Base-by-base conservation (phyloP, 2,329 filamentous ascomycete genomes). In the Kalaharituber pfeilii region DNA sequence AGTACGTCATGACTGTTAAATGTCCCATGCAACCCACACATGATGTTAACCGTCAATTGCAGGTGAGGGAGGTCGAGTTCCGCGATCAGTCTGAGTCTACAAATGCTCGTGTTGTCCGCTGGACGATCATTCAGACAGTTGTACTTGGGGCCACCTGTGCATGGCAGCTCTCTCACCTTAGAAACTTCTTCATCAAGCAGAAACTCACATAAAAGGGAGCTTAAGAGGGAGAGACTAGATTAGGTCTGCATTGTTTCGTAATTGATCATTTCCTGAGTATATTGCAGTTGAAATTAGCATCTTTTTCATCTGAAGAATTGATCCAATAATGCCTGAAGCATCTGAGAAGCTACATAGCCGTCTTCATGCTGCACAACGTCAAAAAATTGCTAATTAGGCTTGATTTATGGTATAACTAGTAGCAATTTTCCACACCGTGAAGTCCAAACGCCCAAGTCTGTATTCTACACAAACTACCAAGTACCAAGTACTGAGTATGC, bases 121-220 rank as follows among this genome's bases (percentile, higher is more conserved):
- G 91, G 89, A 89, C 91, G 62, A 66, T 95, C 61, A 82, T 96
- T 62, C 91, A 98, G 71, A 73, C 96, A 57, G 76, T 80, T 52
- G 79, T 96, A 33, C 75, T 98, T 53, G 85, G 81, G 53, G 75
- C 82, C 54, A 94, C 91, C 29, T 98, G 91, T 71, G 85, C 86
- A 58, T 98, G 91, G 91, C 91, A 98, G 70, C 75, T 98, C 49
- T 94, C 87, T 53, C 89, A 98, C 71, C 77, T 98, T 64, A 79
- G 91, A 63, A 84, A 85, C 49, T 98, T 98, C 78, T 98, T 98
- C 74, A 98, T 98, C 75, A 98, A 98, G 78, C 89, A 96, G 75
- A 98, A 98, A 77, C 80, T 98, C 68, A 96, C 91, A 57, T 98
- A 79, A 70, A 64, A n/a, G n/a, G n/a, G n/a, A n/a, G n/a, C n/a